Evolutionary conservation across 1,284 basidiomycete genomes (phyloP), one percentile per base, ranked within the genome.

Genomic region (Coriolopsis trogii): DNA sequence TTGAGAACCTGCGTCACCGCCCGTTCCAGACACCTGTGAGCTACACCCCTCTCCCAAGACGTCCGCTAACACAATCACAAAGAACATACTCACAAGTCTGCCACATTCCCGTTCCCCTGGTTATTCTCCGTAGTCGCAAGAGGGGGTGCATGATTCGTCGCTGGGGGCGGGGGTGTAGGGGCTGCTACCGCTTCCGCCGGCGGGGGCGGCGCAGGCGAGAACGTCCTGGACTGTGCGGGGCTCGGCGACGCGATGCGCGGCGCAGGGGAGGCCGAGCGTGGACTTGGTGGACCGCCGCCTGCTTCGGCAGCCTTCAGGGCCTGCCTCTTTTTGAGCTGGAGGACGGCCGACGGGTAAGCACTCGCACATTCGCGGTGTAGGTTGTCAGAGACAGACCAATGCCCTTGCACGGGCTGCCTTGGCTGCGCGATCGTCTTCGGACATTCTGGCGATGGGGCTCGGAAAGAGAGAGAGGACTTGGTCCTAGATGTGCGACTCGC

Each of bases 331-430:
- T 79, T 89, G 65, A 89, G 75, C 87, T 90, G 67, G 52, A 64
- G 41, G 45, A 46, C 43, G 44, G 43, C 26, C 47, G 46, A 33
- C 25, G 40, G 20, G 44, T 41, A 43, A 57, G 59, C 54, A 49
- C 58, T 50, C 13, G 25, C 4, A 40, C 9, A 20, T 24, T 18
- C 45, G 52, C 40, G 39, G 43, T 28, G 33, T 41, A 49, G 66
- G 37, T 33, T 34, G 44, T 42, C 21, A 38, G 40, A 38, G 18
- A 66, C 74, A 28, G 40, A 91, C 90, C 81, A 92, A 63, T 41
- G 87, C 88, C 68, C 87, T 89, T 50, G 87, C 89, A 58, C 89
- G 80, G 3, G 89, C 90, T 55, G 89, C 82, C 70, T 87, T 91
- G 9, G 82, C 82, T 51, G 88, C 87, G 53, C 89, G 81, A 56